A percentile compares a stretch with the other conserved stretches of the same genome.
Evolutionary conservation across 2,329 filamentous ascomycete species (phyloP).

Genomic region (Penicillium sumatraense): DNA sequence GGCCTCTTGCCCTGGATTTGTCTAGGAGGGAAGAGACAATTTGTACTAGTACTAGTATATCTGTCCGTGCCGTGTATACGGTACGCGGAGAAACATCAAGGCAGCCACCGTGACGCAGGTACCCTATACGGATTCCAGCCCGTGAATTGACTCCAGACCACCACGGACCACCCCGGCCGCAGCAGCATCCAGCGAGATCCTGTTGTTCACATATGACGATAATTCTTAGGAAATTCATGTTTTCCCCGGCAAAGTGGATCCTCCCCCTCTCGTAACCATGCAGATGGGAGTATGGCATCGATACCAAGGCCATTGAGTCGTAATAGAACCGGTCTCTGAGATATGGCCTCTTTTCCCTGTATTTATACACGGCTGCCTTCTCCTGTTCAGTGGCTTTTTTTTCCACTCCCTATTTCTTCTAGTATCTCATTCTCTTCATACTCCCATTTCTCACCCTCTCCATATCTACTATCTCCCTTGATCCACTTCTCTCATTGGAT

Average conservation of each 20-base stretch:
- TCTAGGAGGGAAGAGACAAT: background rate
- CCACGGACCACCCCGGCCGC: conserved; percentile 11
- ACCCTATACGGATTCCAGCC: conserved; percentile 19
- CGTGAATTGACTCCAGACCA: conserved; percentile 9
- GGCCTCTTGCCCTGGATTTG: conserved; percentile 1
- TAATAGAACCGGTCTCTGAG: conserved; percentile 15
- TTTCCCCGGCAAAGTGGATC: conserved; percentile 35
- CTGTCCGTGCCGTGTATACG: conserved; percentile 12
- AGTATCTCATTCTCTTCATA: background rate
- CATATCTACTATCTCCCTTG: conserved; percentile 4
- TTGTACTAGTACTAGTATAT: background rate
- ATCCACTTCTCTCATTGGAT: background rate
- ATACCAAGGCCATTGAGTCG: conserved; percentile 18
- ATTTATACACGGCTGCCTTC: conserved; percentile 23
- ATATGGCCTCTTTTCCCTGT: conserved; percentile 16
- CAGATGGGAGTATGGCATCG: conserved; percentile 17
- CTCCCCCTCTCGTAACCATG: conserved; percentile 14
- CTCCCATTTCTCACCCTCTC: background rate
- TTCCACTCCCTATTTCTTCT: conserved; percentile 2
- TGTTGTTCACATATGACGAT: conserved; percentile 38
- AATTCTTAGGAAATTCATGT: conserved; percentile 43
- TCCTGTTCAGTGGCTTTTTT: conserved; percentile 14
- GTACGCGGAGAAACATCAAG: conserved; percentile 18
- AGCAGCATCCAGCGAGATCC: conserved; percentile 13
- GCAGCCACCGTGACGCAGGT: conserved; percentile 24